phyloP scores from a whole-genome alignment of 2,329 filamentous ascomycete species.

The Teratosphaeria zuluensis region DNA sequence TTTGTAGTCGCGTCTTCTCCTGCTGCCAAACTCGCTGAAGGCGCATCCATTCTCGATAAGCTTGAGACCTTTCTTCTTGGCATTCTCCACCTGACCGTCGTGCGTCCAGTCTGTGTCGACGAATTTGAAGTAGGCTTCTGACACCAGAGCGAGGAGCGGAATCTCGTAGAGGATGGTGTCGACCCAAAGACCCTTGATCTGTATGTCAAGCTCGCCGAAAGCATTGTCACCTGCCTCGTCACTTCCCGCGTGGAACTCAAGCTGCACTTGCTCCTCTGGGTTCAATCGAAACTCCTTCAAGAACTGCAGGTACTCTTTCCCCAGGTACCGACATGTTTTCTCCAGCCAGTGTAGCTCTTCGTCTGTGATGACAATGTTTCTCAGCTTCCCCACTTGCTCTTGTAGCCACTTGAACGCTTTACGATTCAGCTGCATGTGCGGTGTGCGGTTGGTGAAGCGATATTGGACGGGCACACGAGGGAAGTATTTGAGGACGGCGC shows the following conservation, averaged over 20 bases:
- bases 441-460: conserved; percentile 89
- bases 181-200: conserved; percentile 74
- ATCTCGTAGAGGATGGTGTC: conserved; percentile 98
- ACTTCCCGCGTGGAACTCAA: conserved; percentile 54
- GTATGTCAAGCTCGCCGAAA: conserved; percentile 65
- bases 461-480: conserved; percentile 74
- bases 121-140: conserved; percentile 95
- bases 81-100: conserved; percentile 73
- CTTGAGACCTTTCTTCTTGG: conserved; percentile 67
- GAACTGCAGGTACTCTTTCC: conserved; percentile 66
- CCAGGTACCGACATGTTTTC: conserved; percentile 71
- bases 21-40: conserved; percentile 88
- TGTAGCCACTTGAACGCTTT: conserved; percentile 77
- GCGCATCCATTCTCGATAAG: conserved; percentile 75
- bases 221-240: conserved; percentile 49
- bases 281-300: conserved; percentile 72
- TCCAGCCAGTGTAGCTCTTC: conserved; percentile 76
- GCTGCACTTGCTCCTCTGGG: conserved; percentile 67
- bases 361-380: conserved; percentile 64
- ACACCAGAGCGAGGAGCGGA: conserved; percentile 80
- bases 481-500: conserved; percentile 87
- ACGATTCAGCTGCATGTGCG: conserved; percentile 80
- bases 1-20: conserved; percentile 83
- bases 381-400: conserved; percentile 74
- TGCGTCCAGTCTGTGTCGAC: conserved; percentile 90